phyloP scores from a whole-genome alignment of 2,329 filamentous ascomycete species.

The Lasiodiplodia theobromae region DNA sequence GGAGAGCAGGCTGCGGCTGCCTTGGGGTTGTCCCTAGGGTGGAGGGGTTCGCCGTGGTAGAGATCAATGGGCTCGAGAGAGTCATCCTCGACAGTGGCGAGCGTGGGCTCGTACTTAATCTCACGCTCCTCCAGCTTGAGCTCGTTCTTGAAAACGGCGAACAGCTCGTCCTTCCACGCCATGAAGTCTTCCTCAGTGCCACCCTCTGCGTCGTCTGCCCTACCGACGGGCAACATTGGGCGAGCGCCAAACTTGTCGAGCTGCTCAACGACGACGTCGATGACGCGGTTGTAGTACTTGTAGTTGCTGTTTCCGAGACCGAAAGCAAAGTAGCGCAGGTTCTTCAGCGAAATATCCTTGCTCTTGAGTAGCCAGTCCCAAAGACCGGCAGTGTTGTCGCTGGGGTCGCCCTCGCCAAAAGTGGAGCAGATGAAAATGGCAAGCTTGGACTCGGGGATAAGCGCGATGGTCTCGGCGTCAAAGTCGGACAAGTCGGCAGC shows the following conservation, averaged over 20 bases:
- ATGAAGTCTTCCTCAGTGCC: constrained; percentile 54
- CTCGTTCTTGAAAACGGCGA: constrained; percentile 40
- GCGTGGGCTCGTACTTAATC: constrained; percentile 43
- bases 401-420: constrained; percentile 50
- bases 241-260: constrained; percentile 45
- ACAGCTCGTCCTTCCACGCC: constrained; percentile 50
- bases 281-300: constrained; percentile 55
- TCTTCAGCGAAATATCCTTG: constrained; percentile 34
- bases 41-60: constrained; percentile 34
- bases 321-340: constrained; percentile 50
- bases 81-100: constrained; percentile 37
- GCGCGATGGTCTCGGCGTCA: constrained; percentile 50
- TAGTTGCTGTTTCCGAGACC: constrained; percentile 58
- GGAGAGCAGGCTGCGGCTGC: constrained; percentile 41
- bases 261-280: constrained; percentile 45
- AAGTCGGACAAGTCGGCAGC: constrained; percentile 58
- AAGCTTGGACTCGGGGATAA: constrained; percentile 38
- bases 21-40: constrained; percentile 29
- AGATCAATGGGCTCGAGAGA: constrained; percentile 38
- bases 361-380: constrained; percentile 46
- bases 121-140: constrained; percentile 45
- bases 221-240: constrained; percentile 42
- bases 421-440: constrained; percentile 48
- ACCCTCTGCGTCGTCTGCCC: constrained; percentile 52
- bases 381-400: constrained; percentile 46